Evolutionary conservation across 805 yeast species (phyloP).

Genomic region (Nematodospora valgi): DNA sequence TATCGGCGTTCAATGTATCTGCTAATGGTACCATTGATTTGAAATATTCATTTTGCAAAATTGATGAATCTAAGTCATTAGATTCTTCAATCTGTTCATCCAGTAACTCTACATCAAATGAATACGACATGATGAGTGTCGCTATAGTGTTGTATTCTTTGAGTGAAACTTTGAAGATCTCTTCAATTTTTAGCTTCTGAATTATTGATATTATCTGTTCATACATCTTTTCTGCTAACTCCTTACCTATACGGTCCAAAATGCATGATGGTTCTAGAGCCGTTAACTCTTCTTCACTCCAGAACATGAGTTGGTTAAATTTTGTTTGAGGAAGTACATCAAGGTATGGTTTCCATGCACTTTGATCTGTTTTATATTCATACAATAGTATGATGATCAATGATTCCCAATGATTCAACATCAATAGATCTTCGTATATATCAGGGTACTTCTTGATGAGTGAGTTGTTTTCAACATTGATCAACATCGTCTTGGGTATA

Average conservation of each 20-base stretch:
- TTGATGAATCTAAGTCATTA: conserved; percentile 19
- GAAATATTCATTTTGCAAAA: conserved; percentile 28
- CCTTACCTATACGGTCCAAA: conserved; percentile 65
- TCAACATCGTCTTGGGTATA: conserved; percentile 56
- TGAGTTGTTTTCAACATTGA: conserved; percentile 59
- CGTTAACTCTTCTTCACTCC: conserved; percentile 62
- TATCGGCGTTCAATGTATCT: conserved; percentile 85
- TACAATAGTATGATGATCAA: conserved; percentile 65
- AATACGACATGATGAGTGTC: conserved; percentile 80
- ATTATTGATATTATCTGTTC: conserved; percentile 34
- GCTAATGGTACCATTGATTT: conserved; percentile 94
- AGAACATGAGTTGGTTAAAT: conserved; percentile 73
- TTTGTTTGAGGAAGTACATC: conserved; percentile 58
- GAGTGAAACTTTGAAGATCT: conserved; percentile 30
- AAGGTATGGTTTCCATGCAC: conserved; percentile 73
- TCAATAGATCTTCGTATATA: conserved; percentile 29
- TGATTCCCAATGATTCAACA: conserved; percentile 69
- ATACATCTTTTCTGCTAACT: conserved; percentile 61
- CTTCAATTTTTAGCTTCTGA: conserved; percentile 24
- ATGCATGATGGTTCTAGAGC: conserved; percentile 68
- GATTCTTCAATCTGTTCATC: conserved; percentile 21
- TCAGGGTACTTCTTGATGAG: conserved; percentile 32
- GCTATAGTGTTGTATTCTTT: conserved; percentile 72
- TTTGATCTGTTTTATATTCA: conserved; percentile 44
- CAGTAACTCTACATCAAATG: conserved; percentile 73